Conservation (phyloP, 2,329 filamentous ascomycete genomes). For the Nannizzia gypsea region DNA sequence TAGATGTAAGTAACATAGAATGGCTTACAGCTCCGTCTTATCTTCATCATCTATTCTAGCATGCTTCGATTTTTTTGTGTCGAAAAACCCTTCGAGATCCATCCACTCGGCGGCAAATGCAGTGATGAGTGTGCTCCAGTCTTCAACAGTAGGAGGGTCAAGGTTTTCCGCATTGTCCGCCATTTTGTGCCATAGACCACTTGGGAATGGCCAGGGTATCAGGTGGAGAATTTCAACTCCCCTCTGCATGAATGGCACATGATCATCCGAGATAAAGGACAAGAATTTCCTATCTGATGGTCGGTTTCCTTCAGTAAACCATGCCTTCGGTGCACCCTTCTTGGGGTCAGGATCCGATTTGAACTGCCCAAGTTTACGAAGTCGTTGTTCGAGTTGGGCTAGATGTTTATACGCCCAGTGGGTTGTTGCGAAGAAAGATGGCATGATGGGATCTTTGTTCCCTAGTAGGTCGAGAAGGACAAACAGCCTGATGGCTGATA, state of each 20-base stretch:
- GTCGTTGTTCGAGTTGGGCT: conserved; percentile 59
- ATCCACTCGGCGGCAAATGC: conserved; percentile 88
- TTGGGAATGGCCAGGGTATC: conserved; percentile 47
- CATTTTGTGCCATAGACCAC: conserved; percentile 69
- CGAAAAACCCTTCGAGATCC: conserved; percentile 55
- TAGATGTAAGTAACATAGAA: not conserved
- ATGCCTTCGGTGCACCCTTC: conserved; percentile 34
- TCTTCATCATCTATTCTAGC: conserved; percentile 11
- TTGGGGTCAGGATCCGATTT: conserved; percentile 44
- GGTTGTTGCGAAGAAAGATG: conserved; percentile 78
- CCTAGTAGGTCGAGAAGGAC: conserved; percentile 86
- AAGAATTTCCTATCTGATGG: conserved; percentile 36
- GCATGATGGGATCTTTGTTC: conserved; percentile 53
- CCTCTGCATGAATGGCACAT: conserved; percentile 75
- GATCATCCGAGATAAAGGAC: conserved; percentile 65
- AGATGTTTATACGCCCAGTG: conserved; percentile 86
- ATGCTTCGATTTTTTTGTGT: conserved; percentile 6
- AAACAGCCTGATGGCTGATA: conserved; percentile 76
- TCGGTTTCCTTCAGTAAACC: conserved; percentile 56
- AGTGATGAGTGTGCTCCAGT: conserved; percentile 76
- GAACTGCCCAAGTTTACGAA: conserved; percentile 55
- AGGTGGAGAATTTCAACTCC: conserved; percentile 84
- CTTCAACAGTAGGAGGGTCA: conserved; percentile 64
- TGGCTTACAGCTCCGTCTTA: conserved; percentile 34
- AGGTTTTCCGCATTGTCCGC: conserved; percentile 75